Conservation (phyloP, 768 basidiomycete species). For the Mycena sanguinolenta region DNA sequence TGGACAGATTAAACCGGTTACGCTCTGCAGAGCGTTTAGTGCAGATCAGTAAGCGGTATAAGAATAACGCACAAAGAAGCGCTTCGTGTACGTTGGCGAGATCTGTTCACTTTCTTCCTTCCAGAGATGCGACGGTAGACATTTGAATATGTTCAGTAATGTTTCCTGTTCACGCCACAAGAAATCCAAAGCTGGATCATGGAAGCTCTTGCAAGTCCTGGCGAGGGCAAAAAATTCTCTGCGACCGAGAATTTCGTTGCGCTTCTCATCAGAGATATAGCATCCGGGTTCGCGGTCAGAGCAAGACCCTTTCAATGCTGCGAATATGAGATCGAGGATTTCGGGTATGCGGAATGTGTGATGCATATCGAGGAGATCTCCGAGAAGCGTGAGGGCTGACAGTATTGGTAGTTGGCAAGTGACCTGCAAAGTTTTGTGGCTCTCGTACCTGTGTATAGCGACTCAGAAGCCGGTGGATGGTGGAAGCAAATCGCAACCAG, state of each 20-base stretch:
- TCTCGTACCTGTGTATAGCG: no score
- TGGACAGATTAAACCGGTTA: not conserved
- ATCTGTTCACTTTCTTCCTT: slow-evolving; percentile 1
- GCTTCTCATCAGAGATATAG: not conserved
- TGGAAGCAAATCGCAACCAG: no score
- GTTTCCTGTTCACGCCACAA: slow-evolving; percentile 17
- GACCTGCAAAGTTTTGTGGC: no score
- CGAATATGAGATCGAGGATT: no score
- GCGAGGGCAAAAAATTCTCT: slow-evolving; percentile 7
- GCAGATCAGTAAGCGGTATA: no score
- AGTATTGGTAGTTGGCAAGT: no score
- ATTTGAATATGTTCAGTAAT: slow-evolving; percentile 3
- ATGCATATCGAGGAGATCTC: no score
- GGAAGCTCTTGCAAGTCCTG: slow-evolving; percentile 14
- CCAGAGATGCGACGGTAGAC: slow-evolving; percentile 19
- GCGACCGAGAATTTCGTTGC: not conserved
- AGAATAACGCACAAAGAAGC: not conserved
- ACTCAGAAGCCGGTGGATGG: no score
- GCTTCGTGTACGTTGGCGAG: not conserved
- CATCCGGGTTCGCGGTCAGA: no score
- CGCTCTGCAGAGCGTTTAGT: not conserved
- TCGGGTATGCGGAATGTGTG: no score
- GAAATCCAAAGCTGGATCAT: slow-evolving; percentile 10
- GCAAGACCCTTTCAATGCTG: no score
- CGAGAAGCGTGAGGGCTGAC: no score